Evolutionary conservation across 441 rosid species (phyloP).

Genomic region (Adansonia gregorii): DNA sequence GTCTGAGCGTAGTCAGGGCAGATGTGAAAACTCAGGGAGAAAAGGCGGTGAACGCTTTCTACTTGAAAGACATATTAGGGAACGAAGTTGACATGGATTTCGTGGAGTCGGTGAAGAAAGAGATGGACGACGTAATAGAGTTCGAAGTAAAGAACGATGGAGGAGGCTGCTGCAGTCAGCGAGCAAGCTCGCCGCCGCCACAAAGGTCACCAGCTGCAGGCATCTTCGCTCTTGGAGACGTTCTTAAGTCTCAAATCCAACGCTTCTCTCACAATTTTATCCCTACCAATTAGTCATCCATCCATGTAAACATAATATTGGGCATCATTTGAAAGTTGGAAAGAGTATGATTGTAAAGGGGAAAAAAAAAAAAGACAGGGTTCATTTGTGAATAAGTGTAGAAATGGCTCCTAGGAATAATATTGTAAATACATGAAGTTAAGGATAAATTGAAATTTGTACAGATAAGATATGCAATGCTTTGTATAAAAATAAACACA

Average conservation of each 20-base stretch:
- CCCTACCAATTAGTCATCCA: conserved; percentile 40
- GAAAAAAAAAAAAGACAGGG: neutral
- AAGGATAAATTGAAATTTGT: neutral
- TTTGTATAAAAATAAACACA: neutral
- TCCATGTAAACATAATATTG: neutral
- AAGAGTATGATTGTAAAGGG: neutral
- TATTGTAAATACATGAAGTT: neutral
- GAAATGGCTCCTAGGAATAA: conserved; percentile 1
- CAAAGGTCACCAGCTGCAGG: neutral
- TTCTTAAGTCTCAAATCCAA: conserved; percentile 50
- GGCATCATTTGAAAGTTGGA: neutral
- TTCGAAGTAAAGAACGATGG: conserved; percentile 48
- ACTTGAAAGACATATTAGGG: conserved; percentile 58
- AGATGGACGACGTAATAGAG: conserved; percentile 65
- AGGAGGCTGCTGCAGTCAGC: neutral
- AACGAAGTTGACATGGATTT: conserved; percentile 66
- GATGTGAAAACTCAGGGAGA: conserved; percentile 57
- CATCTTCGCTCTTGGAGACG: conserved; percentile 50
- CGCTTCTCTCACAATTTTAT: conserved; percentile 57
- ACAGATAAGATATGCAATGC: neutral
- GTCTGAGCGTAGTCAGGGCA: conserved; percentile 51
- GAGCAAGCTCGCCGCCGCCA: neutral
- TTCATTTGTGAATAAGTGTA: neutral
- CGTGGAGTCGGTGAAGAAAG: conserved; percentile 62
- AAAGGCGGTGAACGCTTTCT: conserved; percentile 55